Conservation (phyloP, 768 basidiomycete species). For the Termitomyces sp. region DNA sequence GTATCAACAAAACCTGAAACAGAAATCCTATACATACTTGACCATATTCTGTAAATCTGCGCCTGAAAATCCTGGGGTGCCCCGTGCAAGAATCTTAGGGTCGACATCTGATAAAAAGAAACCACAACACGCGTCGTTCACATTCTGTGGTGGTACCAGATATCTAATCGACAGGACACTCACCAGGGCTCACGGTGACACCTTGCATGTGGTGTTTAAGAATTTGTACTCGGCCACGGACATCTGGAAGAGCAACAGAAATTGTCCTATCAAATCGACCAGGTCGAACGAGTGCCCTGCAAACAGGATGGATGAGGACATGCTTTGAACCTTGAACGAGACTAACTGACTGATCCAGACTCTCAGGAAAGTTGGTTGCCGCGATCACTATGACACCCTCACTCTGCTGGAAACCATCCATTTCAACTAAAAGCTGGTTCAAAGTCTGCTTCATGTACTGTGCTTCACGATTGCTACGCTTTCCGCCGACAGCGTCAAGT, state of each 20-base stretch:
- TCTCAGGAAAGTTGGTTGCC: constrained; percentile 97
- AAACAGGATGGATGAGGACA: constrained; percentile 7
- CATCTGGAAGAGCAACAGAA: constrained; percentile 91
- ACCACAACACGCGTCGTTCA: constrained; percentile 10
- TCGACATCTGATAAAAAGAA: constrained; percentile 60
- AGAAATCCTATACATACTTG: constrained; percentile 55
- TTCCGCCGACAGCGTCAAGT: constrained; percentile 89
- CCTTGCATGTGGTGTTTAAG: constrained; percentile 87
- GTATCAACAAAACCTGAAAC: neutral
- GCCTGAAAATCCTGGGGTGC: constrained; percentile 94
- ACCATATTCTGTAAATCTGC: constrained; percentile 97
- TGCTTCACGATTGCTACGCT: constrained; percentile 79
- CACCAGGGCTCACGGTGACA: constrained; percentile 61
- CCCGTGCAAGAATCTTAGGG: constrained; percentile 83
- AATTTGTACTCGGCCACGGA: constrained; percentile 92
- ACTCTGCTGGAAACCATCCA: constrained; percentile 93
- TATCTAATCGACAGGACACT: constrained; percentile 8
- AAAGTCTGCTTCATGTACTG: constrained; percentile 92
- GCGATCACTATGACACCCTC: constrained; percentile 96
- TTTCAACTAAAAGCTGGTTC: constrained; percentile 94
- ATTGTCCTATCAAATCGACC: constrained; percentile 95
- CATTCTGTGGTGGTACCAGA: constrained; percentile 4
- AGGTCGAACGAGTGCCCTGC: constrained; percentile 89
- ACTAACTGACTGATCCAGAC: constrained; percentile 74
- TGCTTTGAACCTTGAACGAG: constrained; percentile 2